Base-by-base conservation (phyloP, 148 eudicot genomes). In the Nepenthes gracilis region DNA sequence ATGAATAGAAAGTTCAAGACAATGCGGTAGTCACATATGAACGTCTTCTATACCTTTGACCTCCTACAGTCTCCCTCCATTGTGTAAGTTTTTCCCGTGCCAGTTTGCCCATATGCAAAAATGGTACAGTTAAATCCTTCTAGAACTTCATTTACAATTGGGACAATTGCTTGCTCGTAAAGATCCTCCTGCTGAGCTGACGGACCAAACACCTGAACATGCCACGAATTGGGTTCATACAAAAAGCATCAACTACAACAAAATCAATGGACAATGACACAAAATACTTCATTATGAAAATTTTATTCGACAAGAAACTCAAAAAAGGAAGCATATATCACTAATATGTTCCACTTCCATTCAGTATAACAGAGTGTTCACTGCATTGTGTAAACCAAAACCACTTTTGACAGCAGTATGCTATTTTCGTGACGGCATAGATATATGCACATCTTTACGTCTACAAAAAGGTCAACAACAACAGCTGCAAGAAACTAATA, bases 31-130 rank as follows among this genome's bases (percentile, higher is more conserved):
- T 8, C 45, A 49, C 13, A 49, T 10, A 49, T 11, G 1, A 11
- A 11, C 11, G 12, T n/a, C 53, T 49, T 10, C 15, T 63, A 49
- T 83, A 94, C 99, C 99, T 94, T 94, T 12, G 87, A 33, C 74
- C 85, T 75, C 79, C 80, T 92, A 66, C 96, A 85, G 47, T 88
- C 96, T 12, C 97, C 97, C 72, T 94, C 99, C 99, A 94, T 94
- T 15, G 99, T 94, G 72, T 86, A 94, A 9, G 99, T 94, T 80
- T 94, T 94, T 58, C 99, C 99, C 1, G 99, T 94, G 35, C 99
- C 99, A 33, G 99, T 94, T 75, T 94, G 99, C 33, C 99, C 99
- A 83, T 94, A 94, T 0, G 99, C 99, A 77, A 94, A 94, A 55
- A 94, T 88, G 61, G 99, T 94, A 67, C 99, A 94, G 70, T 94